These are phyloP conservation scores for Plantago rigida DNA, from an alignment of 305 asterid genomes.

Conservation along the genomic window DNA sequence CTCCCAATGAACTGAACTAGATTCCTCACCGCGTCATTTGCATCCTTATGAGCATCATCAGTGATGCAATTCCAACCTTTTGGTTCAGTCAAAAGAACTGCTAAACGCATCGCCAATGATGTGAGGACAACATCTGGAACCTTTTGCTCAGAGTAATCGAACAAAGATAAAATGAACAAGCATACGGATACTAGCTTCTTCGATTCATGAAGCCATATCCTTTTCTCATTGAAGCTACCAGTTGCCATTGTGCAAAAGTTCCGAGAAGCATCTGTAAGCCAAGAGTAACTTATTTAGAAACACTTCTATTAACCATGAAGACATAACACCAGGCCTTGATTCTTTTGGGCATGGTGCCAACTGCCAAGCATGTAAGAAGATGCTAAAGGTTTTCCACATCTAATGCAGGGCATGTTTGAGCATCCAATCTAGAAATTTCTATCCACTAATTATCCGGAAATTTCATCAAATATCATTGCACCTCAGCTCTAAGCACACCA, in stretches of 20 bases:
- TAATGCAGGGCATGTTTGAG: conserved; percentile 6
- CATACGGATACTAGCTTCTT: conserved; percentile 69
- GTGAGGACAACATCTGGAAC: conserved; percentile 45
- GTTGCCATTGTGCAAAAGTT: conserved; percentile 69
- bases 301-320: conserved; percentile 12
- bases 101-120: conserved; percentile 72
- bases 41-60: conserved; percentile 36
- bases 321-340: conserved; percentile 3
- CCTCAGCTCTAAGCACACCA: background rate
- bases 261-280: conserved; percentile 43
- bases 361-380: background rate
- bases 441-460: too few relatives aligned
- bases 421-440: background rate
- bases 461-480: background rate
- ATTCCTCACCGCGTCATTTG: conserved; percentile 47
- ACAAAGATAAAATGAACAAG: conserved; percentile 56
- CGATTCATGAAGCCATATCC: conserved; percentile 63
- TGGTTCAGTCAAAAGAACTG: conserved; percentile 70
- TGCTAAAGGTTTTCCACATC: conserved; percentile 8
- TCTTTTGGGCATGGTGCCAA: background rate
- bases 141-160: conserved; percentile 39
- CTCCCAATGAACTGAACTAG: conserved; percentile 57
- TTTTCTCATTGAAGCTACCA: conserved; percentile 62
- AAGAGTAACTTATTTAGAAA: conserved; percentile 27
- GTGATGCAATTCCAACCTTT: conserved; percentile 71